Percentiles rank a stretch among this genome's conserved stretches.
These are phyloP conservation scores for Neofusicoccum sp. DNA, from an alignment of 2,329 filamentous ascomycete genomes.

Conservation along the genomic window DNA sequence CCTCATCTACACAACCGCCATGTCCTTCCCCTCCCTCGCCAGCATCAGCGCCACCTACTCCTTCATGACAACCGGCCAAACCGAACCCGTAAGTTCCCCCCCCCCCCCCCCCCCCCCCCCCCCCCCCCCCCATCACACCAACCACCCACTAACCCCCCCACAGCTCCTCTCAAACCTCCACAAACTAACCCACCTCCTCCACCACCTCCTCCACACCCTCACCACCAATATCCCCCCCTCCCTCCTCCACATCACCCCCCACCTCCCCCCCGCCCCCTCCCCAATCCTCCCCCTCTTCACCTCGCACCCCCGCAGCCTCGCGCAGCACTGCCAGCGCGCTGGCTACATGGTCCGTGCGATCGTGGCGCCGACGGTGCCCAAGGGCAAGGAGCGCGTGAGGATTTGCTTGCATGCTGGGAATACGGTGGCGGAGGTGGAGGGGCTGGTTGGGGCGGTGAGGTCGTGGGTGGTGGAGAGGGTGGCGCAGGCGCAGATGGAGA, in stretches of 20 bases:
- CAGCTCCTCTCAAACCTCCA: constrained; percentile 30
- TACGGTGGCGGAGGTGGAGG: constrained; percentile 39
- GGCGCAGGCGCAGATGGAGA: not conserved
- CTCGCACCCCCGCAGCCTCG: constrained; percentile 32
- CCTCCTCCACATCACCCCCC: not conserved
- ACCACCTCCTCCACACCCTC: constrained; percentile 24
- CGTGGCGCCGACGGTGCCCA: constrained; percentile 45
- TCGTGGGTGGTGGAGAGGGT: not conserved
- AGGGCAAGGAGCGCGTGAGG: constrained; percentile 43
- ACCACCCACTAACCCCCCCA: not conserved
- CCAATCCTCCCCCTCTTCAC: constrained; percentile 40
- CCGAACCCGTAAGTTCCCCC: constrained; percentile 24
- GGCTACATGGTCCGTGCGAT: constrained; percentile 42
- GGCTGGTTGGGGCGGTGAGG: constrained; percentile 28
- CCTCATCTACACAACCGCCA: constrained; percentile 47
- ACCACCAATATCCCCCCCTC: not conserved
- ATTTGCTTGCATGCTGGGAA: constrained; percentile 48
- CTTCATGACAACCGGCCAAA: constrained; percentile 30
- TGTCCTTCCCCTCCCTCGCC: constrained; percentile 46
- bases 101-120: not conserved
- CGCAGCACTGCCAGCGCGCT: constrained; percentile 30
- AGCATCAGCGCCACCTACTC: constrained; percentile 41
- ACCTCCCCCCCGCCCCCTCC: constrained; percentile 24
- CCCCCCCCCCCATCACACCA: not conserved
- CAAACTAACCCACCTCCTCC: constrained; percentile 29